phyloP scores from a whole-genome alignment of 768 basidiomycete genomes.

The Fibroporia radiculosa region DNA sequence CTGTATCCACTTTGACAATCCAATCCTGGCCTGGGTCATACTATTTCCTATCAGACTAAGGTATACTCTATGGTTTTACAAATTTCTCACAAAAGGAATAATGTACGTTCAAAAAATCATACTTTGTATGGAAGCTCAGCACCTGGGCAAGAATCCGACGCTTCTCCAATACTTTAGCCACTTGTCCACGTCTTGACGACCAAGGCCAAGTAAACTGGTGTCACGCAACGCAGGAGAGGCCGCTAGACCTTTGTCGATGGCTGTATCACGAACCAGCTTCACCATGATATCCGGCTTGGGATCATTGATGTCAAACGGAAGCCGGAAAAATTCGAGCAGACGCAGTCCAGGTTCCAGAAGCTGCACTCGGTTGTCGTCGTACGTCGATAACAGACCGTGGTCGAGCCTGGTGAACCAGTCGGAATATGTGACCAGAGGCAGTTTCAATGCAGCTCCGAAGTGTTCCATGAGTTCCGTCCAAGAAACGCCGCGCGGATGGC shows the following conservation, averaged over 20 bases:
- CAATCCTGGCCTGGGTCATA: no score
- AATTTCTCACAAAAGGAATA: no score
- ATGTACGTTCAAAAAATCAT: no score
- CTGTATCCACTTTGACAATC: no score
- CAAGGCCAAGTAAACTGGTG: neutral
- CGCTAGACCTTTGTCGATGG: neutral
- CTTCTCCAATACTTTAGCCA: neutral
- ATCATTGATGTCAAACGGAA: neutral
- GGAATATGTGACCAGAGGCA: conserved; percentile 26
- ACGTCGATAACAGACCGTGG: no score
- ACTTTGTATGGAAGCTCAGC: no score
- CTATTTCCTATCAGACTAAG: no score
- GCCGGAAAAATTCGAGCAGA: neutral
- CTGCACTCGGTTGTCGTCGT: no score
- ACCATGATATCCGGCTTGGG: neutral
- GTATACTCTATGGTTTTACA: no score
- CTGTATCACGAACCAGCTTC: neutral
- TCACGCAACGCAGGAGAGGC: neutral
- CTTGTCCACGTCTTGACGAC: neutral
- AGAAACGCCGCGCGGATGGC: conserved; percentile 28
- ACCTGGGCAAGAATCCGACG: neutral
- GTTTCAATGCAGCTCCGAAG: conserved; percentile 13
- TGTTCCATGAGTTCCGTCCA: conserved; percentile 25
- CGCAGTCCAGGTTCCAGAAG: neutral
- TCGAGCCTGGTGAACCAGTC: conserved; percentile 27